phyloP scores from a whole-genome alignment of 2,329 filamentous ascomycete species.

The Penicillium sp. region DNA sequence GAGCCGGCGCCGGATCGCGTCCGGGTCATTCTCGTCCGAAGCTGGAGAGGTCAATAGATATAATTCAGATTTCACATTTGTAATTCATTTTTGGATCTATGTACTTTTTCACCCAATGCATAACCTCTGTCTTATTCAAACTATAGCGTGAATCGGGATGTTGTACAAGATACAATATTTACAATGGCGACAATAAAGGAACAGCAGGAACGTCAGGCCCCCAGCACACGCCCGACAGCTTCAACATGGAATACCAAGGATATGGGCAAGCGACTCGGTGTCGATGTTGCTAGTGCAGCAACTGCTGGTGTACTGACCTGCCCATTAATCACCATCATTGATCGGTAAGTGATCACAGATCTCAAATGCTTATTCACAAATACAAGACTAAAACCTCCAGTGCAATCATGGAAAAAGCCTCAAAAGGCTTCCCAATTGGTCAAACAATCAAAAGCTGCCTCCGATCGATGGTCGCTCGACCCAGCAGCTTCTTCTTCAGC shows the following conservation, averaged over 20 bases:
- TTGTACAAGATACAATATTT: conserved; percentile 24
- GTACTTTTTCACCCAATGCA: background rate
- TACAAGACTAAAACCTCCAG: conserved; percentile 25
- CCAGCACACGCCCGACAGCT: conserved; percentile 7
- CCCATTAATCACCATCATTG: conserved; percentile 82
- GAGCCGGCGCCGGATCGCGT: conserved; percentile 14
- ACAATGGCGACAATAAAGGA: conserved; percentile 21
- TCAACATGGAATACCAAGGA: conserved; percentile 72
- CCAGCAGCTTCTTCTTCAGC: conserved; percentile 45
- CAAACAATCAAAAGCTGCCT: conserved; percentile 43
- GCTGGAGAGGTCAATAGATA: conserved; percentile 1
- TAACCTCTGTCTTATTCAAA: background rate
- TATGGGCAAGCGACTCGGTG: conserved; percentile 62
- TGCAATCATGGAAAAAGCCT: conserved; percentile 51
- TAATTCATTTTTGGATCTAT: conserved; percentile 17
- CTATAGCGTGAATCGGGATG: conserved; percentile 32
- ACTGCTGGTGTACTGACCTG: conserved; percentile 74
- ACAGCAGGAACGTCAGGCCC: conserved; percentile 14
- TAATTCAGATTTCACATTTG: conserved; percentile 9
- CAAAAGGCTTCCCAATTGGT: conserved; percentile 44
- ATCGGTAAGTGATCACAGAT: conserved; percentile 57
- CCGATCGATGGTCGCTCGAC: conserved; percentile 39
- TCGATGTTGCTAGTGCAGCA: conserved; percentile 67
- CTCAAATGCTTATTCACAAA: background rate
- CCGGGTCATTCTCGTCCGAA: conserved; percentile 30